Percentiles rank a stretch among this genome's conserved stretches.
Evolutionary conservation across 306 rosid genomes (phyloP).

Genomic region (Amphicarpaea edgeworthii): DNA sequence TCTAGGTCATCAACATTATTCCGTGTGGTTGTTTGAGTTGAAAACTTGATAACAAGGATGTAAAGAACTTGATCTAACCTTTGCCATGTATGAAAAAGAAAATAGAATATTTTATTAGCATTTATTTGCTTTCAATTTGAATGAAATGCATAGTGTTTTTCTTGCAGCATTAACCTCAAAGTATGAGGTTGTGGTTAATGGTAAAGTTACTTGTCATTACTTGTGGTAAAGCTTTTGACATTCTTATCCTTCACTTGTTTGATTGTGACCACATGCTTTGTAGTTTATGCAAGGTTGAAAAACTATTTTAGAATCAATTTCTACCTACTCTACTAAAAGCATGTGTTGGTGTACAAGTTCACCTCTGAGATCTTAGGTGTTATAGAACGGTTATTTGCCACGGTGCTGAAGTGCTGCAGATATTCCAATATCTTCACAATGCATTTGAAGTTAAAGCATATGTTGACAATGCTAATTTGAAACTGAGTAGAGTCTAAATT

Average conservation of each 20-base stretch:
- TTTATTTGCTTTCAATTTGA: neutral
- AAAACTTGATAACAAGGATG: neutral
- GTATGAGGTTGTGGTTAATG: neutral
- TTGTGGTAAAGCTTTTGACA: neutral
- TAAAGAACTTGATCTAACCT: neutral
- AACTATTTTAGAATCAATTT: neutral
- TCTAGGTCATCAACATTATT: neutral
- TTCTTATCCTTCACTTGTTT: neutral
- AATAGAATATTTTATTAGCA: neutral
- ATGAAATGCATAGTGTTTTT: neutral
- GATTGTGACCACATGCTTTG: slow-evolving; percentile 6
- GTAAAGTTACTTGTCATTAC: neutral
- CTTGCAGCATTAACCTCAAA: neutral
- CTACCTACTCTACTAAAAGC: neutral
- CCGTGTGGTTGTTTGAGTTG: neutral
- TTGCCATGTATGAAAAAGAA: neutral
- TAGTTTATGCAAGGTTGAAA: slow-evolving; percentile 10
- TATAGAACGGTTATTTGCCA: neutral
- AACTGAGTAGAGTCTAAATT: neutral
- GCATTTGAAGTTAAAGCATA: slow-evolving; percentile 4
- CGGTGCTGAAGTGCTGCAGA: neutral
- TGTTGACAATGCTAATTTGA: slow-evolving; percentile 11
- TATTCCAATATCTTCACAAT: neutral
- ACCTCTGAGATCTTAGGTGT: neutral
- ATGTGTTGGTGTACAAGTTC: neutral